Conservation (phyloP, 352 stramenopile species). For the Phytophthora pseudosyringae region DNA sequence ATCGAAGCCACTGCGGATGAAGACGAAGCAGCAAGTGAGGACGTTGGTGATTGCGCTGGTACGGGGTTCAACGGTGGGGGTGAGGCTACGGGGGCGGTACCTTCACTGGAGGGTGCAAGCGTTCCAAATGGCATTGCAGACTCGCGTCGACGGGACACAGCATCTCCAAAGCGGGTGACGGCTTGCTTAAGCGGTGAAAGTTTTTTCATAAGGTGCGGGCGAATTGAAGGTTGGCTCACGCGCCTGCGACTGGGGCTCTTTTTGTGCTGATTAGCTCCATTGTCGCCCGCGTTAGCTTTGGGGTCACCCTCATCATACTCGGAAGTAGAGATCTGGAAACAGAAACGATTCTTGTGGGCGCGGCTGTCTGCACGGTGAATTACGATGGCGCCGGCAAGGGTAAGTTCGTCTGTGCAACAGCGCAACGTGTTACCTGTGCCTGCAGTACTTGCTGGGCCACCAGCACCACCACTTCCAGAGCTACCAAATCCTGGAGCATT, state of each 20-base stretch:
- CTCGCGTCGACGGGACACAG: constrained; percentile 42
- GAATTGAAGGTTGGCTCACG: constrained; percentile 22
- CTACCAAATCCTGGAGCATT: constrained; percentile 19
- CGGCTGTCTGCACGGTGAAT: constrained; percentile 79
- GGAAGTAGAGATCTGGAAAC: constrained; percentile 81
- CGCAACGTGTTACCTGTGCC: constrained; percentile 7
- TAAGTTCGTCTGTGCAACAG: constrained; percentile 69
- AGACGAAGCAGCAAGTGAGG: constrained; percentile 26
- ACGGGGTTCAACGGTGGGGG: constrained; percentile 10
- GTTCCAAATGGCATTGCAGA: constrained; percentile 8
- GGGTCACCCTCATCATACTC: constrained; percentile 43
- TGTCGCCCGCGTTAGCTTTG: constrained; percentile 14
- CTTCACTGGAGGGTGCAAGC: constrained; percentile 2
- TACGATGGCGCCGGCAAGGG: constrained; percentile 80
- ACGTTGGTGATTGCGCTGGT: constrained; percentile 20
- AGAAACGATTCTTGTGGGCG: constrained; percentile 75
- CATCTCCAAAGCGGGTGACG: constrained; percentile 59
- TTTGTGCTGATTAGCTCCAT: constrained; percentile 24
- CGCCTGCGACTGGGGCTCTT: constrained; percentile 24
- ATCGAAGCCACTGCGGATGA: constrained; percentile 11
- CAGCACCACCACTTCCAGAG: constrained; percentile 21
- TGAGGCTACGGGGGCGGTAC: constrained; percentile 8
- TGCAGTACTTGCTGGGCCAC: background rate
- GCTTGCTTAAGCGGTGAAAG: constrained; percentile 72
- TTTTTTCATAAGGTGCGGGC: constrained; percentile 47